Base-by-base conservation (phyloP, 176 grass and related monocot genomes). In the Tillandsia fasciculata region DNA sequence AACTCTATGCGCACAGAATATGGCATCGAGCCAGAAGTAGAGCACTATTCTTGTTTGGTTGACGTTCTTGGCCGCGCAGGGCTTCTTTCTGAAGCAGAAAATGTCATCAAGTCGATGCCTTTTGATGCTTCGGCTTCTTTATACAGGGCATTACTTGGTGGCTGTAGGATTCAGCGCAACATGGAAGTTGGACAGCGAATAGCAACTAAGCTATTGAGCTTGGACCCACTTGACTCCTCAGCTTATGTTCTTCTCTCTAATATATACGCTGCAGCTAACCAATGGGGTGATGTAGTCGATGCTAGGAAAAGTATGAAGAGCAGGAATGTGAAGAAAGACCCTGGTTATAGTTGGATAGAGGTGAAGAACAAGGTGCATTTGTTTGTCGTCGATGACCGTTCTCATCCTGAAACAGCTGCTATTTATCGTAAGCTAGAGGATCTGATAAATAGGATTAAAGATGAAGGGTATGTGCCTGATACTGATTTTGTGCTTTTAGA, bases 161-260 rank as follows among this genome's bases (percentile, higher is more conserved):
- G 65, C 15, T 77, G 75, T n/a, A 77, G 65, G 65, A 50, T 77
- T 69, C 65, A 61, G 51, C 26, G 75, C 53, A 69, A 77, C 12
- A 59, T 77, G 65, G 52, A 69, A 26, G 17, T 77, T 51, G 65
- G 65, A 49, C 75, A 63, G 14, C 27, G 52, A 9, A 77, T 77
- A 26, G 75, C 75, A 77, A 69, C 28, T 27, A 77, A 17, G 65
- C 75, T 77, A 69, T 61, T 69, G 65, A 65, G 22, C 26, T 42
- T 77, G 28, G 65, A 69, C 12, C 75, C 65, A 48, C 53, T 77
- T 50, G 75, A 77, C 53, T 69, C 75, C n/a, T 77, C 65, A 49
- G 65, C 52, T 49, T 77, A 69, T 69, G 52, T 77, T 77, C 65
- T 77, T 61, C 65, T 77, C 42, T 77, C 65, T 49, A 77, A 77